These are phyloP conservation scores for Ceratobasidium sp. DNA, from an alignment of 1,284 basidiomycete species.

Conservation along the genomic window DNA sequence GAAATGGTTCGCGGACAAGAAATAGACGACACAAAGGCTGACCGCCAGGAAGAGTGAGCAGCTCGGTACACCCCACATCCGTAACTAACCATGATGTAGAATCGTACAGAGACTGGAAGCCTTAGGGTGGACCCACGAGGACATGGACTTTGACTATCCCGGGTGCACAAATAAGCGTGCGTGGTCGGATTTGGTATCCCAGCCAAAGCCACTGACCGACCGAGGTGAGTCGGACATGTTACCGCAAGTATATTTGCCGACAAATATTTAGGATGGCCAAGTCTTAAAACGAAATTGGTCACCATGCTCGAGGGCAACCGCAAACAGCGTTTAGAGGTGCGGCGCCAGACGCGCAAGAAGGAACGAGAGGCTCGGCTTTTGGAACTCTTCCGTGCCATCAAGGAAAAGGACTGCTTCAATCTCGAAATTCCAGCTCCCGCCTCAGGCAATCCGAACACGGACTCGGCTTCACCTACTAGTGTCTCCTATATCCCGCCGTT, in stretches of 20 bases:
- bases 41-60: background rate
- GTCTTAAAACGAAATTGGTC: background rate
- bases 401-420: no score
- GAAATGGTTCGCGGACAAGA: background rate
- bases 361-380: background rate
- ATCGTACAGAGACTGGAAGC: constrained; percentile 1
- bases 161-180: constrained; percentile 3
- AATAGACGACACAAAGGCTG: background rate
- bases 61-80: background rate
- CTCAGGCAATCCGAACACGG: no score
- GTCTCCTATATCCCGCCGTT: no score
- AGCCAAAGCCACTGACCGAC: constrained; percentile 3
- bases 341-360: background rate
- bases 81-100: background rate
- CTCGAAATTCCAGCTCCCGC: no score
- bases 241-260: background rate
- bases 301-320: background rate
- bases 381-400: background rate
- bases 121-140: background rate
- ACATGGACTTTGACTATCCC: constrained; percentile 7
- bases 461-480: no score
- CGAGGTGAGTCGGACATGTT: background rate
- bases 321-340: constrained; percentile 6
- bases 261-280: background rate
- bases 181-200: constrained; percentile 1